These are phyloP conservation scores for Mycena kentingensis DNA, from an alignment of 768 basidiomycete species.

Conservation along the genomic window DNA sequence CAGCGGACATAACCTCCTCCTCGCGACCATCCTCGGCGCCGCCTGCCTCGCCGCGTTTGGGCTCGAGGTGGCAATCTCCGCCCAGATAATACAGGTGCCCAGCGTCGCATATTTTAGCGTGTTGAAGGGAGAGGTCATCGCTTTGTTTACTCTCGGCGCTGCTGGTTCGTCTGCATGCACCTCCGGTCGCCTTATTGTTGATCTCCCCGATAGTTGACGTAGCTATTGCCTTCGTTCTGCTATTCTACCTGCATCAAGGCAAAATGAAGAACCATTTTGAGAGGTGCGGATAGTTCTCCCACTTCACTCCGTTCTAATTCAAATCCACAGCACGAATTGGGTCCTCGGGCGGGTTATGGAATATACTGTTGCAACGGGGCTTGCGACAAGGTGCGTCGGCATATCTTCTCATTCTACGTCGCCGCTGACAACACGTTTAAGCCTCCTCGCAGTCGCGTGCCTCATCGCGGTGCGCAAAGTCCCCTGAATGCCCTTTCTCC, in stretches of 20 bases:
- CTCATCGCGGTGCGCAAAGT: slow-evolving; percentile 13
- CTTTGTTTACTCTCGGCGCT: slow-evolving; percentile 8
- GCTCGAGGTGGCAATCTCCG: slow-evolving; percentile 13
- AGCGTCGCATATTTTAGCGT: slow-evolving; percentile 3
- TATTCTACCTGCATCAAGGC: slow-evolving; percentile 10
- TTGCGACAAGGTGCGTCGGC: slow-evolving; percentile 23
- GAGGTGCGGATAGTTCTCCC: background rate
- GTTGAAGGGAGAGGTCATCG: slow-evolving; percentile 7
- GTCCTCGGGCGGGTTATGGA: slow-evolving; percentile 19
- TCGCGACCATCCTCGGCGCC: slow-evolving; percentile 2
- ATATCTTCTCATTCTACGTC: background rate
- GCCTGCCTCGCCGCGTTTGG: slow-evolving; percentile 9
- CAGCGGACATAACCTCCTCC: slow-evolving; percentile 11
- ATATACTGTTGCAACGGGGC: slow-evolving; percentile 27
- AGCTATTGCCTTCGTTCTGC: slow-evolving; percentile 6
- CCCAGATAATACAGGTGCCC: slow-evolving; percentile 3
- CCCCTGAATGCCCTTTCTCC: background rate
- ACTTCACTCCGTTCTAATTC: background rate
- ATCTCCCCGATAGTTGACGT: slow-evolving; percentile 8
- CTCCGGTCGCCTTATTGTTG: background rate
- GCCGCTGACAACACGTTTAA: background rate
- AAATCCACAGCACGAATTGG: slow-evolving; percentile 16
- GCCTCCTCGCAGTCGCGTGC: slow-evolving; percentile 13
- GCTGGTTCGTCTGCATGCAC: background rate
- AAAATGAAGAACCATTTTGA: slow-evolving; percentile 1